phyloP scores from a whole-genome alignment of 352 stramenopile species.

The Phytophthora pisi region DNA sequence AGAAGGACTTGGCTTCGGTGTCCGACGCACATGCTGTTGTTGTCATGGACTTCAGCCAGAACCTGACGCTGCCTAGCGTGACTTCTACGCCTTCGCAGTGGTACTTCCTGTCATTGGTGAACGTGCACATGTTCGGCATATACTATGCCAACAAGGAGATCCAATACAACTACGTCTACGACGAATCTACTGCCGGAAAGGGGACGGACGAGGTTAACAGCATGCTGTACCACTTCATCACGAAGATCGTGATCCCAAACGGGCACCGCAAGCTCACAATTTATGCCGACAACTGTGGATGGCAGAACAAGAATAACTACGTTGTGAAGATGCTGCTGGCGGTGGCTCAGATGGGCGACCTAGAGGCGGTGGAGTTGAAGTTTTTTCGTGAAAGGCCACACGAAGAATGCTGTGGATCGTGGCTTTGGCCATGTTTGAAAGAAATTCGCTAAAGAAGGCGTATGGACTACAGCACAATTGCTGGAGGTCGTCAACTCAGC shows the following conservation, averaged over 20 bases:
- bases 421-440: background rate
- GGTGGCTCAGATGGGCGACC: constrained; percentile 1
- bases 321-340: constrained; percentile 10
- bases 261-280: background rate
- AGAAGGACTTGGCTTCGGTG: background rate
- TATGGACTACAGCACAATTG: no score
- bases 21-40: constrained; percentile 12
- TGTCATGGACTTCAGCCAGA: constrained; percentile 30
- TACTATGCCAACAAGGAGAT: constrained; percentile 13
- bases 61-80: constrained; percentile 21
- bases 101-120: constrained; percentile 27
- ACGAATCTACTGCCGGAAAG: constrained; percentile 5
- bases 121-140: constrained; percentile 19
- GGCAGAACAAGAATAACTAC: constrained; percentile 24
- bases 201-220: constrained; percentile 18
- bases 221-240: constrained; percentile 23
- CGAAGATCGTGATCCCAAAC: background rate
- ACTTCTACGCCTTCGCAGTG: constrained; percentile 13
- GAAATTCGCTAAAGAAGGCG: no score
- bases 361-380: no score
- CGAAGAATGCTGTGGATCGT: no score
- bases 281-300: constrained; percentile 21
- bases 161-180: constrained; percentile 26
- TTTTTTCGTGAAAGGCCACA: no score
- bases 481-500: no score